phyloP scores from a whole-genome alignment of 2,329 filamentous ascomycete species.

The Didymella glomerata region DNA sequence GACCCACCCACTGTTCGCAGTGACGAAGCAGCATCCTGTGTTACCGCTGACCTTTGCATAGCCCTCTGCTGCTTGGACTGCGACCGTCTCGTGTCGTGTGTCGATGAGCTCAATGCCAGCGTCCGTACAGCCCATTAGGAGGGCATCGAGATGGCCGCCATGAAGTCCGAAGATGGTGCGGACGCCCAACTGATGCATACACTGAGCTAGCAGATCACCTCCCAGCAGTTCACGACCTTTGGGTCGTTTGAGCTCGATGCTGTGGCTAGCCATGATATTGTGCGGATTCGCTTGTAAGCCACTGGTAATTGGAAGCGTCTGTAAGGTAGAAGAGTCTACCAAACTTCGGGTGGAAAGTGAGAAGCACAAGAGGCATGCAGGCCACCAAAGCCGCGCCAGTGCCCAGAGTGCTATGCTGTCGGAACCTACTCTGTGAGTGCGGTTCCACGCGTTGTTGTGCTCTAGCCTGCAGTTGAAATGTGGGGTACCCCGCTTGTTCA shows the following conservation, averaged over 20 bases:
- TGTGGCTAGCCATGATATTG: slow-evolving; percentile 9
- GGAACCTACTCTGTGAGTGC: background rate
- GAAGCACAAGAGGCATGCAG: background rate
- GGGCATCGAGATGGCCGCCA: slow-evolving; percentile 60
- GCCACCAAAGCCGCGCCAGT: background rate
- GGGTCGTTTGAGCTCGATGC: slow-evolving; percentile 43
- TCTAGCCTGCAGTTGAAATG: slow-evolving; percentile 2
- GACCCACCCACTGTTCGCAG: slow-evolving; percentile 58
- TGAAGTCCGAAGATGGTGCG: slow-evolving; percentile 59
- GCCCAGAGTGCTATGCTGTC: background rate
- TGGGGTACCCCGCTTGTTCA: slow-evolving; percentile 16
- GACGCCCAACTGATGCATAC: slow-evolving; percentile 53
- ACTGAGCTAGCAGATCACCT: slow-evolving; percentile 58
- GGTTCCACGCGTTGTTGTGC: background rate
- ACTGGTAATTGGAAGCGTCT: too few species aligned
- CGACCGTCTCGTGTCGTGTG: slow-evolving; percentile 58
- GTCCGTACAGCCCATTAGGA: slow-evolving; percentile 55
- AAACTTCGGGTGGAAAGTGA: background rate
- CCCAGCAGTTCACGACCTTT: slow-evolving; percentile 54
- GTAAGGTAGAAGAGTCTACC: background rate
- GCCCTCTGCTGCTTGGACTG: slow-evolving; percentile 59
- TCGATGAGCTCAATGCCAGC: slow-evolving; percentile 56
- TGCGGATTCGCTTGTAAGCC: background rate
- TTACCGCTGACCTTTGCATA: slow-evolving; percentile 57
- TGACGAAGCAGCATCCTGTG: slow-evolving; percentile 58